These are phyloP conservation scores for Ogataea methanolica DNA, from an alignment of 805 yeast species.

Conservation along the genomic window DNA sequence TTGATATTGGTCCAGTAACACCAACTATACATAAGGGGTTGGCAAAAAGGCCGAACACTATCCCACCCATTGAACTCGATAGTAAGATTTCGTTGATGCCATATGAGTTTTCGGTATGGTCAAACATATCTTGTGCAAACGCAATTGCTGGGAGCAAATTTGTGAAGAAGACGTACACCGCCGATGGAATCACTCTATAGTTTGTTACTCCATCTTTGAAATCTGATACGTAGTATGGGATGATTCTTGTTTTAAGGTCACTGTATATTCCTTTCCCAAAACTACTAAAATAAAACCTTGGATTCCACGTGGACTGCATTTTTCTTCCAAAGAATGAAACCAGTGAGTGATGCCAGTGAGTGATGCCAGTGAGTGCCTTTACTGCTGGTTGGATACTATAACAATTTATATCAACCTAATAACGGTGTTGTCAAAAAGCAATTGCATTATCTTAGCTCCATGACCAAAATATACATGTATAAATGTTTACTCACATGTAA, in stretches of 20 bases:
- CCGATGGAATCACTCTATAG: constrained; percentile 84
- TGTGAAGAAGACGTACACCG: constrained; percentile 80
- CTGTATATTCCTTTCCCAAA: constrained; percentile 47
- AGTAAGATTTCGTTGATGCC: constrained; percentile 89
- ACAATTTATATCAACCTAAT: too few relatives aligned
- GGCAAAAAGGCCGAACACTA: constrained; percentile 83
- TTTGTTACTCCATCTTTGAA: constrained; percentile 74
- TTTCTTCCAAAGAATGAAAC: too few relatives aligned
- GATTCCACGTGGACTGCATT: too few relatives aligned
- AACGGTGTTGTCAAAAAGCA: too few relatives aligned
- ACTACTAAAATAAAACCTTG: constrained; percentile 17
- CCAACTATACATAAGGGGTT: constrained; percentile 96
- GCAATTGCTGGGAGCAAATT: constrained; percentile 91
- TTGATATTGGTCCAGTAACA: constrained; percentile 92
- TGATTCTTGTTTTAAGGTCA: constrained; percentile 43
- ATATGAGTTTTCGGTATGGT: constrained; percentile 77
- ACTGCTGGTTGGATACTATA: too few relatives aligned
- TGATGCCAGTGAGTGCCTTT: too few relatives aligned
- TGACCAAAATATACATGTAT: too few relatives aligned
- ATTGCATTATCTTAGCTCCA: too few relatives aligned
- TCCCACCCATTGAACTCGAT: constrained; percentile 83
- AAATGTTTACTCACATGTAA: too few relatives aligned
- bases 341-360: too few relatives aligned
- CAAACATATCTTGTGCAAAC: constrained; percentile 96
- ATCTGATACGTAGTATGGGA: constrained; percentile 72